A percentile compares a stretch with the other conserved stretches of the same genome.
Evolutionary conservation across 768 basidiomycete genomes (phyloP).

Genomic region (Rhizopogon sp.): DNA sequence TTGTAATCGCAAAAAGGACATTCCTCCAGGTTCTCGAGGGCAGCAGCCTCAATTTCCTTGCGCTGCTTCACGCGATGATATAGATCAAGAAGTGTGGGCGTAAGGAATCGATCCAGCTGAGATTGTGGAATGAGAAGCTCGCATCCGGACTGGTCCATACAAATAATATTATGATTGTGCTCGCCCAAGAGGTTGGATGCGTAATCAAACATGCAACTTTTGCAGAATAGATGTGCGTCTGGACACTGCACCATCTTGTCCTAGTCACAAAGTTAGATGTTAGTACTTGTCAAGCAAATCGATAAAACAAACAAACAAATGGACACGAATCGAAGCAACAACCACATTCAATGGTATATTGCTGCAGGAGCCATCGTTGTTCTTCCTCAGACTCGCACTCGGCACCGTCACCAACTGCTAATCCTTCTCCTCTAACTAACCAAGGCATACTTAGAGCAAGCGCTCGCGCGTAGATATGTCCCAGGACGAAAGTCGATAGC

Average conservation of each 20-base stretch:
- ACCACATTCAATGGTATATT: slow-evolving; percentile 56
- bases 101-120: slow-evolving; percentile 58
- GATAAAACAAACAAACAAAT: slow-evolving; percentile 38
- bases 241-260: slow-evolving; percentile 78
- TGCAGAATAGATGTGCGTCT: slow-evolving; percentile 79
- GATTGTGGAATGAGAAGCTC: slow-evolving; percentile 52
- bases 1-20: slow-evolving; percentile 85
- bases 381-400: too few species aligned
- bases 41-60: slow-evolving; percentile 68
- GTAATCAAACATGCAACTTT: slow-evolving; percentile 55
- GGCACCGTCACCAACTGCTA: too few species aligned
- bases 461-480: slow-evolving; percentile 12
- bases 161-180: slow-evolving; percentile 52
- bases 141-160: slow-evolving; percentile 73
- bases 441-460: too few species aligned
- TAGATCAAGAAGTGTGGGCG: slow-evolving; percentile 54
- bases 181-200: slow-evolving; percentile 55
- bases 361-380: slow-evolving; percentile 39
- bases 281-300: not conserved
- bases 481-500: slow-evolving; percentile 16
- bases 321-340: slow-evolving; percentile 70
- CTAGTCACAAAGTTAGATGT: slow-evolving; percentile 29
- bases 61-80: slow-evolving; percentile 66
- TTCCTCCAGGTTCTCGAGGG: slow-evolving; percentile 69
- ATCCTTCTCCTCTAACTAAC: slow-evolving; percentile 15